phyloP scores from a whole-genome alignment of 306 rosid genomes.

The Senna siamea region DNA sequence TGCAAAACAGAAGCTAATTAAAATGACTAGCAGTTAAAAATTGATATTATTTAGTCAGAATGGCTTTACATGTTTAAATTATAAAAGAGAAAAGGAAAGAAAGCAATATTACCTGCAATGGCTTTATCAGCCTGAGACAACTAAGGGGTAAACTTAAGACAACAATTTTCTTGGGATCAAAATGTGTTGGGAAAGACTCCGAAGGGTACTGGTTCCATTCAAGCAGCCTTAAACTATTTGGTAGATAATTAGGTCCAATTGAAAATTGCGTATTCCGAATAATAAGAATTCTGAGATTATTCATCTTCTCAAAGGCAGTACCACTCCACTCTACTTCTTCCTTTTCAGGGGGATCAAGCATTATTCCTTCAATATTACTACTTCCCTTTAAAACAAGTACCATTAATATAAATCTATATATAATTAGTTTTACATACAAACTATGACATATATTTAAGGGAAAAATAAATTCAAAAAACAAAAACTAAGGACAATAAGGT shows the following conservation, averaged over 20 bases:
- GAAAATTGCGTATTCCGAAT: constrained; percentile 12
- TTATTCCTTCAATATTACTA: constrained; percentile 26
- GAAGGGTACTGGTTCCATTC: constrained; percentile 33
- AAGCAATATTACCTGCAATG: constrained; percentile 17
- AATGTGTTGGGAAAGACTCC: neutral
- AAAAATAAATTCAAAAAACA: no score
- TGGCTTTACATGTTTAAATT: neutral
- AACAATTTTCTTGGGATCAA: constrained; percentile 12
- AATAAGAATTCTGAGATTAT: constrained; percentile 29
- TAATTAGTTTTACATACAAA: no score
- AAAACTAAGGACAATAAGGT: no score
- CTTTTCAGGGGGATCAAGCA: constrained; percentile 30
- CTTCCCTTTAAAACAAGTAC: constrained; percentile 5
- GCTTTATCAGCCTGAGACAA: neutral
- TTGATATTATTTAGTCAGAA: no score
- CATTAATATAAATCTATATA: no score
- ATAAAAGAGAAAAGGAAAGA: neutral
- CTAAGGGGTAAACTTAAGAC: constrained; percentile 10
- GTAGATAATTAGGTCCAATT: constrained; percentile 5
- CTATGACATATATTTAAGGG: no score
- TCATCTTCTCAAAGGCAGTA: constrained; percentile 20
- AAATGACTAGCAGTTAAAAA: neutral
- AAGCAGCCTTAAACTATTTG: constrained; percentile 23
- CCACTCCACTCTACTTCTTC: neutral
- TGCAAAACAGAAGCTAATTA: neutral